These are phyloP conservation scores for Magnusiomyces suaveolens DNA, from an alignment of 1,139 yeast species.

Conservation along the genomic window DNA sequence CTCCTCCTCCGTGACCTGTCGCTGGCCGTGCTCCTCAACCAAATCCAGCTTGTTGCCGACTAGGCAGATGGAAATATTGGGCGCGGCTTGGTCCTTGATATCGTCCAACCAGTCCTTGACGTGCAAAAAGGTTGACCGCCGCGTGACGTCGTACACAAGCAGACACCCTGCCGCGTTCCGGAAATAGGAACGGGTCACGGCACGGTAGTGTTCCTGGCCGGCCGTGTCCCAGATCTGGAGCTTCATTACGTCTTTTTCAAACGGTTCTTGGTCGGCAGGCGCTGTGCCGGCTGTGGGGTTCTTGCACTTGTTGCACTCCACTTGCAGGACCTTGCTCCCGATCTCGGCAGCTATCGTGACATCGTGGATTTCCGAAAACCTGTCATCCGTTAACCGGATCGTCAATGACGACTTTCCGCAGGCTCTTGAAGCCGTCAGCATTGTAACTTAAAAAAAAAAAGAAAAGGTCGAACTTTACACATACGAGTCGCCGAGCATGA, in stretches of 20 bases:
- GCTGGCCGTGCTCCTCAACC: constrained; percentile 30
- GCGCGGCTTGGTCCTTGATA: constrained; percentile 77
- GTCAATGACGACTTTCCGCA: constrained; percentile 34
- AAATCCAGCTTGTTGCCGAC: constrained; percentile 86
- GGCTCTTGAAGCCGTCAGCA: constrained; percentile 20
- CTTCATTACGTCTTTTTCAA: constrained; percentile 18
- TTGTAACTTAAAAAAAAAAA: neutral
- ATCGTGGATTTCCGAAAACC: constrained; percentile 31
- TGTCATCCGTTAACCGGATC: constrained; percentile 31
- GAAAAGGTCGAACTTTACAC: constrained; percentile 7
- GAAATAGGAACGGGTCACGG: constrained; percentile 78
- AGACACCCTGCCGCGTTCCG: constrained; percentile 77
- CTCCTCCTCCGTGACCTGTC: constrained; percentile 70
- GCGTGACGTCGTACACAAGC: constrained; percentile 77
- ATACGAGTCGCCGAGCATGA: constrained; percentile 24
- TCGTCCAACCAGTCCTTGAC: constrained; percentile 44
- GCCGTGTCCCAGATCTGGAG: constrained; percentile 58
- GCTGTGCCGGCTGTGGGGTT: too few species aligned
- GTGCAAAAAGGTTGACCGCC: constrained; percentile 43
- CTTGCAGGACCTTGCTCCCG: constrained; percentile 31
- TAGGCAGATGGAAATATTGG: constrained; percentile 70
- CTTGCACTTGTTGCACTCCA: constrained; percentile 16
- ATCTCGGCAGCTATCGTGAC: constrained; percentile 35
- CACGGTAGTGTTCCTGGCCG: constrained; percentile 91
- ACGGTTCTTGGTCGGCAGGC: neutral